A percentile compares a stretch with the other conserved stretches of the same genome.
These are phyloP conservation scores for Phytopythium oedochilum DNA, from an alignment of 352 stramenopile species.

Conservation along the genomic window DNA sequence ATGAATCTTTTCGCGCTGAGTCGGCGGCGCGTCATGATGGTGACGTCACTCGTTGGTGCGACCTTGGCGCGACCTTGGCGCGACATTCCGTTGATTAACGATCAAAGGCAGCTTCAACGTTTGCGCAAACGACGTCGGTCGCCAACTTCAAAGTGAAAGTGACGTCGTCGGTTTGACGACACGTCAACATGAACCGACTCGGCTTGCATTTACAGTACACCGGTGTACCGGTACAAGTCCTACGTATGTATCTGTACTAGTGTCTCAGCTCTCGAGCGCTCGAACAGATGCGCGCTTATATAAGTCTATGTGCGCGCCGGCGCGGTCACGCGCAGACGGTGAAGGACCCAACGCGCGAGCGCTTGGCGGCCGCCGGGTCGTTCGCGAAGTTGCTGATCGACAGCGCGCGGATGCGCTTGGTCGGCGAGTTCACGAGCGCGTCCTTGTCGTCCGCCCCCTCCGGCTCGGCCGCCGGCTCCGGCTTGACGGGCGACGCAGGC, in stretches of 20 bases:
- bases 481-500: slow-evolving; percentile 10
- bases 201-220: too few relatives aligned
- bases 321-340: slow-evolving; percentile 28
- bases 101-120: too few relatives aligned
- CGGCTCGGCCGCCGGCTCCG: slow-evolving; percentile 15
- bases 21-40: not conserved
- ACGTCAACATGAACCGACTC: too few relatives aligned
- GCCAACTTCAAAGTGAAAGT: too few relatives aligned
- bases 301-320: not conserved
- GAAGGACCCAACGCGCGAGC: slow-evolving; percentile 61
- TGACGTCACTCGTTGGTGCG: not conserved
- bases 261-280: too few relatives aligned
- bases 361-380: slow-evolving; percentile 48
- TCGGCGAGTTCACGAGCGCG: slow-evolving; percentile 47
- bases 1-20: not conserved
- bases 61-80: not conserved
- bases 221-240: too few relatives aligned
- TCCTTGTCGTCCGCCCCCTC: slow-evolving; percentile 25
- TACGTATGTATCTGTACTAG: too few relatives aligned
- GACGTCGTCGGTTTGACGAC: too few relatives aligned
- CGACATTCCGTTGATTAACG: too few relatives aligned
- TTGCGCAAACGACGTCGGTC: too few relatives aligned
- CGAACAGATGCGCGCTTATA: not conserved
- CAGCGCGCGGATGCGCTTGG: slow-evolving; percentile 72
- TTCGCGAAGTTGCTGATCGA: slow-evolving; percentile 53